Conservation (phyloP, 1,284 basidiomycete genomes). For the Dichomitus squalens region DNA sequence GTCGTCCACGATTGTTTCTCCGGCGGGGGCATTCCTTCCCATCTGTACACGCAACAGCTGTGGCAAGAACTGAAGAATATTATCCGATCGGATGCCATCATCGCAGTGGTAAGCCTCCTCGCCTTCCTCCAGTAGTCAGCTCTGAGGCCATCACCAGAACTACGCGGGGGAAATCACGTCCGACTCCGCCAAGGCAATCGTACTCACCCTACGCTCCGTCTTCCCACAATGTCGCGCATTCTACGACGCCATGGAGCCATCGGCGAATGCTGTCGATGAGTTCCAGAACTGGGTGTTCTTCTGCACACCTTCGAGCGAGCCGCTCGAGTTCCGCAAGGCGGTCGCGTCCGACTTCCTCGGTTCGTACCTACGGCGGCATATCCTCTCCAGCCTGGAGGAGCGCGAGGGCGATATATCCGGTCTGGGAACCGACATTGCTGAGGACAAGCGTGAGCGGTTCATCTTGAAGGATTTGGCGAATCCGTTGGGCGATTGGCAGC, state of each 20-base stretch:
- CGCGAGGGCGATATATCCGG: slow-evolving; percentile 58
- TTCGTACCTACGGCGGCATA: slow-evolving; percentile 61
- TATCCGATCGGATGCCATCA: slow-evolving; percentile 72
- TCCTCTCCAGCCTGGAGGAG: slow-evolving; percentile 41
- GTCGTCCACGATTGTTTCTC: slow-evolving; percentile 92
- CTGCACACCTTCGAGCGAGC: slow-evolving; percentile 62
- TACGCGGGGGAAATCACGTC: slow-evolving; percentile 72
- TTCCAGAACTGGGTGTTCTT: slow-evolving; percentile 84
- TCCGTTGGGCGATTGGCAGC: slow-evolving; percentile 62
- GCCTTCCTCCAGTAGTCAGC: background rate
- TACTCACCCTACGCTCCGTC: slow-evolving; percentile 64
- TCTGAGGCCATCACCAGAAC: slow-evolving; percentile 47
- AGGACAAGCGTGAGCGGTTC: slow-evolving; percentile 43
- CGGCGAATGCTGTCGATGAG: slow-evolving; percentile 49
- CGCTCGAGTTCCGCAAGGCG: slow-evolving; percentile 68
- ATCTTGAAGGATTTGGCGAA: slow-evolving; percentile 65
- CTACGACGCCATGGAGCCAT: slow-evolving; percentile 60
- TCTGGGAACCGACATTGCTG: slow-evolving; percentile 42
- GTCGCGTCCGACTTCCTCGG: slow-evolving; percentile 60
- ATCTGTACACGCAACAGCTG: slow-evolving; percentile 83
- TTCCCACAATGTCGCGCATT: slow-evolving; percentile 83
- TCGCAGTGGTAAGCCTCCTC: slow-evolving; percentile 73
- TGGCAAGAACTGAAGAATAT: slow-evolving; percentile 71
- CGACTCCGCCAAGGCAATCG: slow-evolving; percentile 64
- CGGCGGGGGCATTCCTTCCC: slow-evolving; percentile 81